Evolutionary conservation across 441 rosid species (phyloP).

Genomic region (Syzygium malaccense): DNA sequence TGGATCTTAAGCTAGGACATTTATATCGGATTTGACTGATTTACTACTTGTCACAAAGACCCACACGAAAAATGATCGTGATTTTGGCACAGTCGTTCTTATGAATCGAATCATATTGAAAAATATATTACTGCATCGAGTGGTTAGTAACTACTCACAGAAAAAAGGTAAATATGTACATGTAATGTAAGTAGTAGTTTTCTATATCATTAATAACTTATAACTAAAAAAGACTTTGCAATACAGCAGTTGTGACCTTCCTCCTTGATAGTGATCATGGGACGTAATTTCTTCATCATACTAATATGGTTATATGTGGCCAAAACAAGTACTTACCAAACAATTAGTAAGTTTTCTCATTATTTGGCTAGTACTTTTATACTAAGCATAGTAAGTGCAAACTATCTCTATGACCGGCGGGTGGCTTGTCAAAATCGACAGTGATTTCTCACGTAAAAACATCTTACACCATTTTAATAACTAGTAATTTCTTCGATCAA

Average conservation of each 20-base stretch:
- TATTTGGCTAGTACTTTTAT: background rate
- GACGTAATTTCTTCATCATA: background rate
- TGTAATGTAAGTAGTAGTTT: background rate
- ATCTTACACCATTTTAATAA: background rate
- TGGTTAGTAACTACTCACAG: background rate
- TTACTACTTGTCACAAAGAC: background rate
- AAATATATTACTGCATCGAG: background rate
- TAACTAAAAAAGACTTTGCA: background rate
- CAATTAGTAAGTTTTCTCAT: background rate
- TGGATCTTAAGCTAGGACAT: background rate
- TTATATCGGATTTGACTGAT: background rate
- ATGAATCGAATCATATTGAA: background rate
- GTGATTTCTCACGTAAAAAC: background rate
- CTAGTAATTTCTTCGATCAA: background rate
- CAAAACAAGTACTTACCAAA: background rate
- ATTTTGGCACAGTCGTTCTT: rapidly evolving
- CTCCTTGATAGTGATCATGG: background rate
- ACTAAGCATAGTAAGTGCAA: background rate
- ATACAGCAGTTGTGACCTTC: background rate
- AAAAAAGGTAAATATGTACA: background rate
- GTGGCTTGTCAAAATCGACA: background rate
- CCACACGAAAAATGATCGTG: background rate
- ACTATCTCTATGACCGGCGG: background rate
- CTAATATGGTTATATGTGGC: background rate
- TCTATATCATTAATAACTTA: background rate